A percentile compares a stretch with the other conserved stretches of the same genome.
phyloP scores from a whole-genome alignment of 805 yeast genomes.

The Scheffersomyces amazonensis region DNA sequence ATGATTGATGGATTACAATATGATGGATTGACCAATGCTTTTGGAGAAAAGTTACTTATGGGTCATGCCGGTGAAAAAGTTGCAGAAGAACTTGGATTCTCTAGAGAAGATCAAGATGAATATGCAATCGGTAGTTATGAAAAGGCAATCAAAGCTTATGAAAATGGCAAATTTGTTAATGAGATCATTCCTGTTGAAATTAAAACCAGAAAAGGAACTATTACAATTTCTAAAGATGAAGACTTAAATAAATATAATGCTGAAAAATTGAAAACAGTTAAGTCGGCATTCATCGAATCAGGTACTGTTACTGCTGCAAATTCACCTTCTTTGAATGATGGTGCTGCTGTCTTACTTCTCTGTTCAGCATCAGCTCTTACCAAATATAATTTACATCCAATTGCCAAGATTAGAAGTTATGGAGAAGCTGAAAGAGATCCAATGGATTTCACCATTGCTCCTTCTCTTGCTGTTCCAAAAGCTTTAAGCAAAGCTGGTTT shows the following conservation, averaged over 20 bases:
- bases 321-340: slow-evolving; percentile 94
- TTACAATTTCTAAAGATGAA: slow-evolving; percentile 83
- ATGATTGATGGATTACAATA: slow-evolving; percentile 21
- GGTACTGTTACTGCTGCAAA: slow-evolving; percentile 95
- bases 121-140: slow-evolving; percentile 86
- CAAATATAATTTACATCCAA: slow-evolving; percentile 72
- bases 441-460: slow-evolving; percentile 55
- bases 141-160: slow-evolving; percentile 78
- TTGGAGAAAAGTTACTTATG: slow-evolving; percentile 53
- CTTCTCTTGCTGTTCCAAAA: slow-evolving; percentile 91
- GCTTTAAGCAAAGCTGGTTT: slow-evolving; percentile 63
- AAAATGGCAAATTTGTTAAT: slow-evolving; percentile 69
- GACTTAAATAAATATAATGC: slow-evolving; percentile 91
- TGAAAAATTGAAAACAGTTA: slow-evolving; percentile 66
- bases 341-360: slow-evolving; percentile 86
- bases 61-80: slow-evolving; percentile 94
- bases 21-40: slow-evolving; percentile 14
- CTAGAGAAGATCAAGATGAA: slow-evolving; percentile 75
- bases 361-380: slow-evolving; percentile 74
- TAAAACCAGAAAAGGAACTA: slow-evolving; percentile 62
- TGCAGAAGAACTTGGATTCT: slow-evolving; percentile 59
- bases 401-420: slow-evolving; percentile 89
- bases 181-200: slow-evolving; percentile 84
- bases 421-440: slow-evolving; percentile 47
- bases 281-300: slow-evolving; percentile 81